Evolutionary conservation across 2,329 filamentous ascomycete species (phyloP), one percentile per base, ranked within the genome.

Genomic region (Colletotrichum camelliae): DNA sequence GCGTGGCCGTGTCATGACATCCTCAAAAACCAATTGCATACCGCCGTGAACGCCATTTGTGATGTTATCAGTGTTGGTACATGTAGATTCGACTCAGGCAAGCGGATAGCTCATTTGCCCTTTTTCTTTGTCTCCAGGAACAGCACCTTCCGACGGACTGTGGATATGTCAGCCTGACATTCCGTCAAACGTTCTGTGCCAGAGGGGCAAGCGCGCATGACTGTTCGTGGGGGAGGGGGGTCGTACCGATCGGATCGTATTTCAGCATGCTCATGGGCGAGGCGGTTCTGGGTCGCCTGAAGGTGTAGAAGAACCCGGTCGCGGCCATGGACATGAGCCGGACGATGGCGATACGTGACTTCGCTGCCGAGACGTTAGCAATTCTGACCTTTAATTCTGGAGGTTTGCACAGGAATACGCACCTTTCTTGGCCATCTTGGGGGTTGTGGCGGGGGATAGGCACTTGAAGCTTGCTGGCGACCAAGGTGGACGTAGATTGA

Each of bases 281-380:
- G 77, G 96, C 90, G 35, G 91, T 91, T 80, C 97, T 93, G 15
- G 96, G 96, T 75, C 97, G 93, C 80, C 94, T 90, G 85, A 98
- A 93, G 70, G 95, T 97, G 86, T 96, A 96, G 90, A 96, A 99
- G 91, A 96, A 99, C 82, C 97, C 97, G 31, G 97, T 99, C 94
- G 98, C 94, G 84, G 97, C 97, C 97, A 99, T 99, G 78, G 96
- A 98, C 85, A 99, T 89, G 80, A 99, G 94, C 84, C 97, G 96
- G 85, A 98, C 96, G 83, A 95, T 92, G 84, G 99, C 93, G 79
- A 96, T 94, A 85, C 97, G 95, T 83, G 96, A 95, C 90, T 98
- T 98, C 77, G 90, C 95, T 97, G 84, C 72, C 31, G 16, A 18
- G 27, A 4, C 18, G 48, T 78, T 31, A 74, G 77, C 65, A 7